A percentile compares a stretch with the other conserved stretches of the same genome.
Conservation (phyloP, 306 rosid genomes). For the Adenanthera pavonina region DNA sequence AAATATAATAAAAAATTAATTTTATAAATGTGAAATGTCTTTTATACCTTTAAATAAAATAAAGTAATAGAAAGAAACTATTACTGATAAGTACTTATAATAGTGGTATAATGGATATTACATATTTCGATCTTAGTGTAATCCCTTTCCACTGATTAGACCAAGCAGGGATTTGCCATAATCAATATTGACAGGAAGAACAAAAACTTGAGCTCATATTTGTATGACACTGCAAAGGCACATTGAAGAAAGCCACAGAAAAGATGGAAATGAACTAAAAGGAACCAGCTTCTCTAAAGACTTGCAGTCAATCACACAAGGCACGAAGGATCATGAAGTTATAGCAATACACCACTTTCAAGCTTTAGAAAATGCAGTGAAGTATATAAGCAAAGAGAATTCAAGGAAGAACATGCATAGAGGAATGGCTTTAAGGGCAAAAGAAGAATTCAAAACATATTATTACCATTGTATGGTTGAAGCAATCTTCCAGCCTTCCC, state of each 20-base stretch:
- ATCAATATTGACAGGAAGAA: background rate
- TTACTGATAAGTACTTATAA: background rate
- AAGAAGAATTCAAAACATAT: slow-evolving; percentile 14
- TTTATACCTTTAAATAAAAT: background rate
- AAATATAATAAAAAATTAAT: background rate
- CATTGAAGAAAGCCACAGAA: background rate
- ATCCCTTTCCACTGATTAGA: background rate
- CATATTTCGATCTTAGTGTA: background rate
- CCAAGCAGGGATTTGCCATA: background rate
- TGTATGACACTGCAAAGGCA: background rate
- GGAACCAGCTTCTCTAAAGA: background rate
- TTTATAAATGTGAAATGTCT: background rate
- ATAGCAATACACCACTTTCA: background rate
- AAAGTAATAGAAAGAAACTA: background rate
- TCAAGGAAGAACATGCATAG: background rate
- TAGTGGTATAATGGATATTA: background rate
- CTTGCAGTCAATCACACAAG: slow-evolving; percentile 18
- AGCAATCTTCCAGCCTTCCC: slow-evolving; percentile 66
- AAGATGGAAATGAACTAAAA: background rate
- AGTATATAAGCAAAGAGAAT: slow-evolving; percentile 17
- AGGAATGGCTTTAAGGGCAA: background rate
- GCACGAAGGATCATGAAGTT: background rate
- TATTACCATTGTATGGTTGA: slow-evolving; percentile 73
- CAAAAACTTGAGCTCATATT: background rate
- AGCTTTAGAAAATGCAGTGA: background rate